Evolutionary conservation across 2,329 filamentous ascomycete genomes (phyloP), one percentile per base, ranked within the genome.

Genomic region (Dactylonectria estremocensis): DNA sequence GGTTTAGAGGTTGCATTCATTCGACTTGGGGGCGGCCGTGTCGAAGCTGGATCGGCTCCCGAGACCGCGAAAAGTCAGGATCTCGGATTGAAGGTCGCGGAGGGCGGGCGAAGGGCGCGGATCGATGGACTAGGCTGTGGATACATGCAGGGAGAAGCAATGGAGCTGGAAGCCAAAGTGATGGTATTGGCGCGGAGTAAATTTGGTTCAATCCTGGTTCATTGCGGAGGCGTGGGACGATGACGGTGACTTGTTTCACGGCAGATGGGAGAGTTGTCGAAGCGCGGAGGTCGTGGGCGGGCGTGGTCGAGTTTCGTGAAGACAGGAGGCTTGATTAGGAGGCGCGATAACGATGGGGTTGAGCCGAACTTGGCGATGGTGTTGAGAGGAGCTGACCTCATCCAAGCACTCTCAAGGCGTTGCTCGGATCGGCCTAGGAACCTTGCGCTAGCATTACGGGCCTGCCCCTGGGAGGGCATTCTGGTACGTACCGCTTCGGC

Each of bases 1-100:
- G 96, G 85, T 99, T 99, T 91, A 98, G 89, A 86, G 96, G 94
- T 92, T 95, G 95, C 95, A 97, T 97, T 83, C 81, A 82, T 78
- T 81, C 81, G 80, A 74, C 78, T 80, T 76, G 70, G 62, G 66
- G 61, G 62, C 70, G 70, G 74, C 64, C 64, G 33, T 73, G 63
- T 76, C 72, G 70, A 74, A 71, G 65, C 66, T 75, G 56, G 71
- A 66, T 77, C 77, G 75, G 74, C 73, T 70, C 73, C 73, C 69
- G 72, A 70, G 67, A 66, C 68, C 72, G 66, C 66, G 69, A 71
- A 68, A 71, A 65, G 68, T 69, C 59, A 58, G 55, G 69, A 64
- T 66, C 64, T 66, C 54, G 53, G 57, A 58, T 67, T 40, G 46
- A 50, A 56, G 45, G 43, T 73, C 66, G 66, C 61, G 54, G 58